Evolutionary conservation across 2,329 filamentous ascomycete genomes (phyloP).

Genomic region (Herpotrichia juniperi): DNA sequence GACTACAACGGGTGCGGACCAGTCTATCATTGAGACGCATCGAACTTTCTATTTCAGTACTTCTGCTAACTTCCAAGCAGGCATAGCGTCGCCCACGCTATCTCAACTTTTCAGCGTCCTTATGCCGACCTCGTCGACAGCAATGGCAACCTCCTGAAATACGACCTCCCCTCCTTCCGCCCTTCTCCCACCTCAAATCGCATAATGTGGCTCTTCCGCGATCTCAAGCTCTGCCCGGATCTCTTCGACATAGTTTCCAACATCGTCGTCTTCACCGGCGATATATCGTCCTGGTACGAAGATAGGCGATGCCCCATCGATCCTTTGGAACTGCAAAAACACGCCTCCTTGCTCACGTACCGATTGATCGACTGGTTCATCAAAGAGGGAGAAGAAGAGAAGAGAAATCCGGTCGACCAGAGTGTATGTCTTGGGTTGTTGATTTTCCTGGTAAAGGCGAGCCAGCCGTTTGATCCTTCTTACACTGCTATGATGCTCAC

Average conservation of each 20-base stretch:
- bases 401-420: slow-evolving; percentile 22
- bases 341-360: slow-evolving; percentile 31
- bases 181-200: slow-evolving; percentile 15
- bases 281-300: slow-evolving; percentile 29
- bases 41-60: too few species aligned
- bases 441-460: slow-evolving; percentile 31
- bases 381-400: slow-evolving; percentile 11
- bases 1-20: too few species aligned
- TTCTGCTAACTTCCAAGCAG: slow-evolving; percentile 22
- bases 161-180: slow-evolving; percentile 22
- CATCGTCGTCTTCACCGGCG: slow-evolving; percentile 23
- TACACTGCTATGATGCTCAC: slow-evolving; percentile 23
- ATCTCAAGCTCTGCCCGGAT: slow-evolving; percentile 20
- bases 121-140: slow-evolving; percentile 30
- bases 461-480: slow-evolving; percentile 20
- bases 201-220: slow-evolving; percentile 24
- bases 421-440: slow-evolving; percentile 32
- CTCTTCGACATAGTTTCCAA: slow-evolving; percentile 27
- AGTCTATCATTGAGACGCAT: too few species aligned
- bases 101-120: slow-evolving; percentile 35
- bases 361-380: slow-evolving; percentile 36
- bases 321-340: slow-evolving; percentile 39
- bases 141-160: slow-evolving; percentile 27
- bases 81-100: slow-evolving; percentile 39
- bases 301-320: slow-evolving; percentile 20